phyloP scores from a whole-genome alignment of 108 stramenopile genomes.

The Cylindrotheca fusiformis region DNA sequence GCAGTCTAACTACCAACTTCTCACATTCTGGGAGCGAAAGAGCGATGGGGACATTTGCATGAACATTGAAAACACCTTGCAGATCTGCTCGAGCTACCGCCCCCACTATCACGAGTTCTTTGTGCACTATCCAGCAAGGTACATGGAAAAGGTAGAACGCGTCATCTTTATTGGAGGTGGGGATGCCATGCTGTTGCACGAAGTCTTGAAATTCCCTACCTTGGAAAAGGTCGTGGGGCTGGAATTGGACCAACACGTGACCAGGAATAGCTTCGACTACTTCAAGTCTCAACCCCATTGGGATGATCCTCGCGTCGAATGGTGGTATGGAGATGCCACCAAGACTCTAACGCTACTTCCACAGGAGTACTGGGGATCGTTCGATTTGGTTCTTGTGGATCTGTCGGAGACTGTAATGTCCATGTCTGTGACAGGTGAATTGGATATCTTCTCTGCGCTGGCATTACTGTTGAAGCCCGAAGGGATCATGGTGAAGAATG shows the following conservation, averaged over 20 bases:
- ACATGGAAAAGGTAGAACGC: constrained; percentile 36
- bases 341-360: constrained; percentile 77
- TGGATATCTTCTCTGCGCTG: constrained; percentile 68
- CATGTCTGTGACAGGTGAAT: constrained; percentile 54
- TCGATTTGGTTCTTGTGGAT: constrained; percentile 85
- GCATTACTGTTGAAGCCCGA: constrained; percentile 63
- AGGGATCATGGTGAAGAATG: constrained; percentile 41
- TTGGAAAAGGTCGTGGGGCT: constrained; percentile 77
- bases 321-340: constrained; percentile 91
- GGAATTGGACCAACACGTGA: constrained; percentile 83
- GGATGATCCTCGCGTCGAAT: constrained; percentile 76
- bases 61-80: constrained; percentile 71
- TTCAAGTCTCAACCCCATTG: constrained; percentile 83
- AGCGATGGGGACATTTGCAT: constrained; percentile 49
- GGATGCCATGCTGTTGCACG: constrained; percentile 85
- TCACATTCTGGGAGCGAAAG: constrained; percentile 22
- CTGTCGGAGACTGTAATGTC: constrained; percentile 80
- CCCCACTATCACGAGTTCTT: constrained; percentile 59
- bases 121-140: constrained; percentile 44
- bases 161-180: constrained; percentile 85
- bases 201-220: constrained; percentile 75
- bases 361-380: constrained; percentile 75
- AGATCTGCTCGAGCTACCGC: constrained; percentile 74
- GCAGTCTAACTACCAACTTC: constrained; percentile 24
- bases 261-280: constrained; percentile 68